These are phyloP conservation scores for Melaleuca alternifolia DNA, from an alignment of 345 rosid genomes.

Conservation along the genomic window DNA sequence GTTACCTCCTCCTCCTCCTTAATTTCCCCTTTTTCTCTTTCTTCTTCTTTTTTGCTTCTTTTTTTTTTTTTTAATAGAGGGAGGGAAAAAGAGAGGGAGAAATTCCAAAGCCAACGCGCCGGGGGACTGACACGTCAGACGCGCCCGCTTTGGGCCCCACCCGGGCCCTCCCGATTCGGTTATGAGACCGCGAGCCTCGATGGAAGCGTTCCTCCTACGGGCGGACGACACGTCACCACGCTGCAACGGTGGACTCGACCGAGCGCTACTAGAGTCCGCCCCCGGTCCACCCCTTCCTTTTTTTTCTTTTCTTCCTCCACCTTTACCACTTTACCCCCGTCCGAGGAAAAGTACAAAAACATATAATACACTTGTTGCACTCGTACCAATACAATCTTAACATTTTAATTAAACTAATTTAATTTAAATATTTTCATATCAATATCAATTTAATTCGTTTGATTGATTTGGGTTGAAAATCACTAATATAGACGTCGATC, in stretches of 20 bases:
- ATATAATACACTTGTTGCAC: no score
- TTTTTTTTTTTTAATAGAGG: no score
- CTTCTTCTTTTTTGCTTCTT: no score
- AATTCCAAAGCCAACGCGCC: not conserved
- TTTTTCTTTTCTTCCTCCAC: not conserved
- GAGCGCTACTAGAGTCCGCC: not conserved
- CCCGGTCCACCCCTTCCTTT: no score
- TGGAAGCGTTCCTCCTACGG: not conserved
- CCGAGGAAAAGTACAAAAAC: no score
- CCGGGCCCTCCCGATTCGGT: not conserved
- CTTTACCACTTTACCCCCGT: not conserved
- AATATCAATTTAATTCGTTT: no score
- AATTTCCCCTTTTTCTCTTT: not conserved
- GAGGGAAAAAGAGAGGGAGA: not conserved
- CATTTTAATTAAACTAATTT: no score
- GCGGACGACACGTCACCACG: not conserved
- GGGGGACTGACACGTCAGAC: conserved; percentile 6
- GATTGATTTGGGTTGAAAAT: no score
- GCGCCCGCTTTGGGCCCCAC: not conserved
- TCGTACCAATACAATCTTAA: no score
- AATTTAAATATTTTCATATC: no score
- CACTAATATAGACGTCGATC: no score
- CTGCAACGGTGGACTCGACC: not conserved
- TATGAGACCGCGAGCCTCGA: not conserved
- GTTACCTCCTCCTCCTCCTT: not conserved